A percentile compares a stretch with the other conserved stretches of the same genome.
Evolutionary conservation across 768 basidiomycete species (phyloP).

Genomic region (Tricholoma flavovirens): DNA sequence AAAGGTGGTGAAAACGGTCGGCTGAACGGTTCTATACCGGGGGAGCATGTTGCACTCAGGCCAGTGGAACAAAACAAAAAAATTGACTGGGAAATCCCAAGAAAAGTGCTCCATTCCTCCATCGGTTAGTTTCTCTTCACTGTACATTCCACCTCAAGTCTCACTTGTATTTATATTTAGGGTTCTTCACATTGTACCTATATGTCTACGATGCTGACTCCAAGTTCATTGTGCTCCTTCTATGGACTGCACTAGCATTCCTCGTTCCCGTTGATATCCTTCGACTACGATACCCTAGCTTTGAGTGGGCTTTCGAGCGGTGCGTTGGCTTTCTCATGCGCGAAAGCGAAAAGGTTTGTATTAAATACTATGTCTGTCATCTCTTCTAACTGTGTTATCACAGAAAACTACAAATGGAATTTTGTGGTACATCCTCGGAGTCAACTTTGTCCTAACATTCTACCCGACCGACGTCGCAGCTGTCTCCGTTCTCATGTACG

Average conservation of each 20-base stretch:
- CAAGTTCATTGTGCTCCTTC: constrained; percentile 51
- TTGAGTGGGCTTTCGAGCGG: constrained; percentile 68
- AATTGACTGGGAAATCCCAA: constrained; percentile 86
- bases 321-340: constrained; percentile 83
- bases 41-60: background rate
- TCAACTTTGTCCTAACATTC: constrained; percentile 64
- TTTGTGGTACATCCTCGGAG: constrained; percentile 87
- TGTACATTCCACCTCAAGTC: constrained; percentile 1
- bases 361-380: background rate
- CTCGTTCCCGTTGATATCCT: constrained; percentile 73
- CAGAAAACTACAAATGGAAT: constrained; percentile 79
- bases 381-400: constrained; percentile 1
- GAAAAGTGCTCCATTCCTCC: constrained; percentile 82
- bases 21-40: background rate
- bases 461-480: constrained; percentile 86
- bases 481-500: constrained; percentile 86
- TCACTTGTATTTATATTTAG: constrained; percentile 16
- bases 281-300: constrained; percentile 57
- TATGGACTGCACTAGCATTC: constrained; percentile 61
- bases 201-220: constrained; percentile 53
- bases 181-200: constrained; percentile 39
- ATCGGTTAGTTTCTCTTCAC: constrained; percentile 56
- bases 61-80: constrained; percentile 16
- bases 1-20: constrained; percentile 4
- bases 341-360: constrained; percentile 70